Evolutionary conservation across 306 rosid genomes (phyloP).

Genomic region (Sechiopsis laciniata): DNA sequence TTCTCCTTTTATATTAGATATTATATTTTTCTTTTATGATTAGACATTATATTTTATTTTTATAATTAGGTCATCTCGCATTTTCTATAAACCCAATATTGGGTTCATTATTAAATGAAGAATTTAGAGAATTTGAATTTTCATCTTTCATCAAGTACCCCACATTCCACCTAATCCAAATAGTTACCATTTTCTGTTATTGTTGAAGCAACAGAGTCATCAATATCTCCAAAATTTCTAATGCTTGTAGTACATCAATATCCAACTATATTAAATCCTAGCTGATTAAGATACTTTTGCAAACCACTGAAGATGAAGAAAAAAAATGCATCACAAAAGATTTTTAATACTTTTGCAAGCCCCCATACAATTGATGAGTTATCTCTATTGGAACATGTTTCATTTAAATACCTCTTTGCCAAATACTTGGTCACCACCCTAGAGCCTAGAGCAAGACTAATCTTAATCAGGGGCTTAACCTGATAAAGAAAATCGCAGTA

Average conservation of each 20-base stretch:
- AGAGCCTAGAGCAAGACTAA: slow-evolving; percentile 97
- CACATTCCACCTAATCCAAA: neutral
- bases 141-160: no score
- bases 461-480: slow-evolving; percentile 97
- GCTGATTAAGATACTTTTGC: slow-evolving; percentile 83
- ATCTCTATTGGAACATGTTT: no score
- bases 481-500: slow-evolving; percentile 27
- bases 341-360: slow-evolving; percentile 54
- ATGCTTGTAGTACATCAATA: slow-evolving; percentile 98
- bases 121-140: no score
- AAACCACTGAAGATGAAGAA: slow-evolving; percentile 50
- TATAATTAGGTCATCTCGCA: no score
- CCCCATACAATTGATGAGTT: slow-evolving; percentile 35
- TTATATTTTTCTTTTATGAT: no score
- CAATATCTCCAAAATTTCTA: slow-evolving; percentile 89
- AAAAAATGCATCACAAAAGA: neutral
- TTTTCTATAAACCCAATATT: no score
- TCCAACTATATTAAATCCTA: slow-evolving; percentile 83
- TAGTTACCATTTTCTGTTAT: slow-evolving; percentile 71
- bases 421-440: slow-evolving; percentile 93
- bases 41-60: no score
- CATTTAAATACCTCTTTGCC: slow-evolving; percentile 65
- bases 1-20: no score
- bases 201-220: slow-evolving; percentile 77
- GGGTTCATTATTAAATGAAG: no score